Percentiles rank a stretch among this genome's conserved stretches.
Evolutionary conservation across 352 stramenopile genomes (phyloP).

Genomic region (Pythium phragmitis): DNA sequence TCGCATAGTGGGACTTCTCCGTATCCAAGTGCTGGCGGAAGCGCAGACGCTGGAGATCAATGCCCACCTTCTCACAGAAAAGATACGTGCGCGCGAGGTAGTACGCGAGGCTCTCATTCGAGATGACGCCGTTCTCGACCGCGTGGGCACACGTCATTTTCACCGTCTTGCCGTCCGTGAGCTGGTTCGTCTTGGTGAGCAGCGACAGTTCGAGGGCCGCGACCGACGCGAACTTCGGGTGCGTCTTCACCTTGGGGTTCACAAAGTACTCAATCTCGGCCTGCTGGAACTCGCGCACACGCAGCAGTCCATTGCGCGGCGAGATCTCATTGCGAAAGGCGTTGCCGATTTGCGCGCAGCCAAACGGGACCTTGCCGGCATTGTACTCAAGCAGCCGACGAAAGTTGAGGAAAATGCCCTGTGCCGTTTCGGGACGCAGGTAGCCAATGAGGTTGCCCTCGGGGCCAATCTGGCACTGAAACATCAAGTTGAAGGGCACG

Average conservation of each 20-base stretch:
- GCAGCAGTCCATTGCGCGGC: conserved; percentile 94
- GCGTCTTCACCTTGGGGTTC: conserved; percentile 98
- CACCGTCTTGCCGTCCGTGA: conserved; percentile 96
- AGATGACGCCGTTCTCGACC: conserved; percentile 92
- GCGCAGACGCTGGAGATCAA: conserved; percentile 93
- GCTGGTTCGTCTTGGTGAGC: conserved; percentile 94
- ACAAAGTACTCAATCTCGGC: conserved; percentile 99
- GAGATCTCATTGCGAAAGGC: conserved; percentile 97
- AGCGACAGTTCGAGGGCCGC: conserved; percentile 88
- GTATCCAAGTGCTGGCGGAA: conserved; percentile 99
- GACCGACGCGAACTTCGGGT: conserved; percentile 95
- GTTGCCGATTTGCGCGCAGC: conserved; percentile 84
- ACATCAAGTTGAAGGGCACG: conserved; percentile 99
- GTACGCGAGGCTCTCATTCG: conserved; percentile 99
- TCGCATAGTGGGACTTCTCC: conserved; percentile 99
- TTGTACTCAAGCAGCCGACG: conserved; percentile 98
- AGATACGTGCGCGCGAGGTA: conserved; percentile 98
- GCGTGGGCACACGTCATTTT: conserved; percentile 91
- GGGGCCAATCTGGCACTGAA: conserved; percentile 98
- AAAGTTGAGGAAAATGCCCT: conserved; percentile 99
- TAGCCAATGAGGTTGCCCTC: conserved; percentile 96
- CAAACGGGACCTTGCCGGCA: conserved; percentile 90
- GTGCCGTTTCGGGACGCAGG: conserved; percentile 98
- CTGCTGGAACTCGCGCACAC: conserved; percentile 99
- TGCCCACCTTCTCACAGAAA: conserved; percentile 94